phyloP scores from a whole-genome alignment of 371 early-diverging fungal genomes.

The Capillidium heterosporum region DNA sequence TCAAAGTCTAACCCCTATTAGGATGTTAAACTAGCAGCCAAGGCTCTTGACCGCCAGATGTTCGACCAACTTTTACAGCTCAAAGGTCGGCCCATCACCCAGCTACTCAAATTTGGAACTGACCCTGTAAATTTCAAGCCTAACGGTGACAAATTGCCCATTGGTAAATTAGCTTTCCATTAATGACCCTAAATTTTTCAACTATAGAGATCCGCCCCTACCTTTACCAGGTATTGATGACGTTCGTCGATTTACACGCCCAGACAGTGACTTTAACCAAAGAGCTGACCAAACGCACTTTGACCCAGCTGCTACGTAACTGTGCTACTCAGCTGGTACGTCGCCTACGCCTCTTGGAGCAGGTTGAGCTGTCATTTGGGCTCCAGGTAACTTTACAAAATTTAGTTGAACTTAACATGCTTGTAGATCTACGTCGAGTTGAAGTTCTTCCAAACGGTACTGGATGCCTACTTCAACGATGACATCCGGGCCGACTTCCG shows the following conservation, averaged over 20 bases:
- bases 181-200: background rate
- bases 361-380: no score
- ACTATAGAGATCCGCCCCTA: conserved; percentile 62
- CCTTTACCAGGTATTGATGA: conserved; percentile 69
- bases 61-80: conserved; percentile 70
- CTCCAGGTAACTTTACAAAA: no score
- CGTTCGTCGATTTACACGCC: conserved; percentile 78
- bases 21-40: background rate
- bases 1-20: background rate
- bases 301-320: conserved; percentile 17
- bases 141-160: conserved; percentile 48
- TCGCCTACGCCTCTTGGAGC: no score
- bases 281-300: conserved; percentile 48
- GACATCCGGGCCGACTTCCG: no score
- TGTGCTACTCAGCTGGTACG: no score
- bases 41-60: conserved; percentile 46
- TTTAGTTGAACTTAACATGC: no score
- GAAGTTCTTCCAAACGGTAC: no score
- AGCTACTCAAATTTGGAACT: conserved; percentile 58
- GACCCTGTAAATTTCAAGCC: conserved; percentile 73
- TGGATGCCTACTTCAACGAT: no score
- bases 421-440: no score
- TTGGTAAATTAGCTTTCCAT: conserved; percentile 21
- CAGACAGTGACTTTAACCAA: conserved; percentile 62
- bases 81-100: conserved; percentile 38